Evolutionary conservation across 2,329 filamentous ascomycete genomes (phyloP).

Genomic region (Apiospora saccharicola): DNA sequence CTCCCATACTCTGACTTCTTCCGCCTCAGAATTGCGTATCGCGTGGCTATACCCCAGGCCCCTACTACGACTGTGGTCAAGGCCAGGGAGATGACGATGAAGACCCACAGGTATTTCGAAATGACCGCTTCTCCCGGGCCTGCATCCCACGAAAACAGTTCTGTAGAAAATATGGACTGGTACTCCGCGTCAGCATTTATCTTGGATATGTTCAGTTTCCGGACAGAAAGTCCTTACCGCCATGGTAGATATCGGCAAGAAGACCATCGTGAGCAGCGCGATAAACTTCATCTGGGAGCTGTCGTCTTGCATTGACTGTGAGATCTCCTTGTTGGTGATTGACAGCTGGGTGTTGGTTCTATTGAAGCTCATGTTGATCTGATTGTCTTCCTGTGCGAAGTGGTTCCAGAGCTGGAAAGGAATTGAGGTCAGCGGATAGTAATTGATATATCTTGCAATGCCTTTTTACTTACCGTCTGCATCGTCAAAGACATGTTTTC

Average conservation of each 20-base stretch:
- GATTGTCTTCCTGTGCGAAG: slow-evolving; percentile 37
- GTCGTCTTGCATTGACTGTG: slow-evolving; percentile 36
- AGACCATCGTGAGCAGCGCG: slow-evolving; percentile 41
- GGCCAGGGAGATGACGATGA: slow-evolving; percentile 31
- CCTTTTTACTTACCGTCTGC: slow-evolving; percentile 35
- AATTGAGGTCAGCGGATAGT: neutral
- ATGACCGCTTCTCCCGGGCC: slow-evolving; percentile 32
- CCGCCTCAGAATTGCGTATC: neutral
- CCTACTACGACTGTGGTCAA: slow-evolving; percentile 34
- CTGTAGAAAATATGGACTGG: slow-evolving; percentile 40
- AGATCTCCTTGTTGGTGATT: slow-evolving; percentile 34
- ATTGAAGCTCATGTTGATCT: slow-evolving; percentile 4
- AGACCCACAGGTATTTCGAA: slow-evolving; percentile 39
- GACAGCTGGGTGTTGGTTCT: slow-evolving; percentile 36
- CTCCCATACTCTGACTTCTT: neutral
- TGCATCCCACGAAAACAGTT: slow-evolving; percentile 38
- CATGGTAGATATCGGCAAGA: slow-evolving; percentile 38
- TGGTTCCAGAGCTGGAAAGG: slow-evolving; percentile 38
- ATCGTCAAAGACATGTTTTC: slow-evolving; percentile 38
- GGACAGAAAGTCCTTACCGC: slow-evolving; percentile 32
- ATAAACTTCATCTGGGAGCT: slow-evolving; percentile 41
- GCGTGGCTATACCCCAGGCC: slow-evolving; percentile 27
- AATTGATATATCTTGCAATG: too few relatives aligned
- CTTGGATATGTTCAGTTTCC: accelerated
- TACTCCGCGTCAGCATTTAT: neutral